Base-by-base conservation (phyloP, 1,284 basidiomycete genomes). In the Hymenochaete sp. region DNA sequence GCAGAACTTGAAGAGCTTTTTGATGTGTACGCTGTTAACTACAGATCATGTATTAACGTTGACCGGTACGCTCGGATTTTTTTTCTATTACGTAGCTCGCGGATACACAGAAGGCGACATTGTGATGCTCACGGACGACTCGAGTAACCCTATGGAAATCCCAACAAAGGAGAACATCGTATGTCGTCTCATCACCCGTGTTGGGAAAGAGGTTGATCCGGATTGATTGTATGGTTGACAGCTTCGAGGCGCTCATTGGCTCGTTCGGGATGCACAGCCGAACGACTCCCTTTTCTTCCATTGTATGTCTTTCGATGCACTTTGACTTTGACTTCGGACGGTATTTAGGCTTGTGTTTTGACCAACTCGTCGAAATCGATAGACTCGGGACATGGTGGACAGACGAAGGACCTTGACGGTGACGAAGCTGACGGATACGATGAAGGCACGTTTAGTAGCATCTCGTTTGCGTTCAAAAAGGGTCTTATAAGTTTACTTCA, bases 261-360 rank as follows among this genome's bases (percentile, higher is more conserved):
- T 96, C n/a, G 87, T 93, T 10, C 64, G 63, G 7, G 82, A 72
- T 53, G 91, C 91, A 11, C 64, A 68, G 38, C 80, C 87, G 2
- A 82, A 93, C 55, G 92, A 95, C 57, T 82, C 90, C 0, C 67
- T 95, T 29, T 93, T 95, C 71, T 91, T 95, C 73, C 91, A 93
- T 57, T 95, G 88, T 88, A 54, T 47, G 79, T 59, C 3, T 9
- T 21, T 13, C 22, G 2, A 26, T n/a, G n/a, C n/a, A n/a, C n/a
- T n/a, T n/a, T n/a, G n/a, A n/a, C n/a, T n/a, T n/a, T n/a, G n/a
- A n/a, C n/a, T n/a, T n/a, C n/a, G n/a, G n/a, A n/a, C n/a, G n/a
- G n/a, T n/a, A n/a, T n/a, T n/a, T n/a, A n/a, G n/a, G n/a, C n/a
- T n/a, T n/a, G n/a, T n/a, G 18, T n/a, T 13, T 4, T 22, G 24